phyloP scores from a whole-genome alignment of 371 early-diverging fungal species.

The Mortierella sp. region DNA sequence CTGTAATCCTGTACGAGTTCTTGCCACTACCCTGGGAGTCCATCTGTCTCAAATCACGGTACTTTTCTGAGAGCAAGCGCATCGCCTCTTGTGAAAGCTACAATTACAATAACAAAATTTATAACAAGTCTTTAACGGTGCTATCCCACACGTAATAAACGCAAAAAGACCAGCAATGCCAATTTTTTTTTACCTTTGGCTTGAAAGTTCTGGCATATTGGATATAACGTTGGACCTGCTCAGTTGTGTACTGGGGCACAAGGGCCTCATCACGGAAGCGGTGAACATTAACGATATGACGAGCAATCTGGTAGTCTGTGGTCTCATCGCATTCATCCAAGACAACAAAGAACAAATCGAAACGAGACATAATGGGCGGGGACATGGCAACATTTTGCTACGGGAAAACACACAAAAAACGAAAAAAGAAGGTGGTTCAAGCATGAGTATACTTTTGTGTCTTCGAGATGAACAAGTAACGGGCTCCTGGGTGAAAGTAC shows the following conservation, averaged over 20 bases:
- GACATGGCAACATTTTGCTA: slow-evolving; percentile 98
- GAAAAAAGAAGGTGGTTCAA: not conserved
- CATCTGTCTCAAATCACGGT: slow-evolving; percentile 91
- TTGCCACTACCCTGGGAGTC: slow-evolving; percentile 82
- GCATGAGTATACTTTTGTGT: not conserved
- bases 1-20: slow-evolving; percentile 97
- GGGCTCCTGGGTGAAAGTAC: too few relatives aligned
- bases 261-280: slow-evolving; percentile 78
- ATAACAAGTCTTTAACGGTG: not conserved
- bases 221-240: slow-evolving; percentile 87
- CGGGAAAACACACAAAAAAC: slow-evolving; percentile 28
- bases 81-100: slow-evolving; percentile 86
- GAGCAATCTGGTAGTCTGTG: slow-evolving; percentile 94
- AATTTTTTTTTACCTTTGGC: slow-evolving; percentile 70
- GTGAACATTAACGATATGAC: slow-evolving; percentile 96
- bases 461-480: not conserved
- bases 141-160: not conserved
- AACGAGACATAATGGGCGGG: slow-evolving; percentile 99
- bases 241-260: slow-evolving; percentile 73
- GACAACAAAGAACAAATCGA: slow-evolving; percentile 99
- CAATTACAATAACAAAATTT: slow-evolving; percentile 7
- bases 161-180: not conserved
- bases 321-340: slow-evolving; percentile 95
- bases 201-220: slow-evolving; percentile 90
- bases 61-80: slow-evolving; percentile 85